These are phyloP conservation scores for Nissolia schottii DNA, from an alignment of 306 rosid genomes.

Conservation along the genomic window DNA sequence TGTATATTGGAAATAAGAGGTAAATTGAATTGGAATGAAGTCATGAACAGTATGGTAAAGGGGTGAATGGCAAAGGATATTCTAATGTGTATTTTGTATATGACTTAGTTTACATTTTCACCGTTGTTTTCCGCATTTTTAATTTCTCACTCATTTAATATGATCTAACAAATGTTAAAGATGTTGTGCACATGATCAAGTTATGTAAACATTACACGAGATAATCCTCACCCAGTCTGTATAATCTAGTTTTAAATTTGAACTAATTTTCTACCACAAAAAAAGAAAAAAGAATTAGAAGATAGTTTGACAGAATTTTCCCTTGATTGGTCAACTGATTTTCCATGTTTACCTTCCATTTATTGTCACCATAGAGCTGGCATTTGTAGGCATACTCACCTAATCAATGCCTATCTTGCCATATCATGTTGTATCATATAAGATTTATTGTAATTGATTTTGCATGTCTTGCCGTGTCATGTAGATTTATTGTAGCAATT, in stretches of 20 bases:
- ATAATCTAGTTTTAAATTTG: not conserved
- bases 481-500: no score
- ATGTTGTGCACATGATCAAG: not conserved
- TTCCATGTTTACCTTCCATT: constrained; percentile 13
- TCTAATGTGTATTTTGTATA: no score
- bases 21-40: not conserved
- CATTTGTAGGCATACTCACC: no score
- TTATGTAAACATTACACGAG: not conserved
- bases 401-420: no score
- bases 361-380: constrained; percentile 4
- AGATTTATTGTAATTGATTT: no score
- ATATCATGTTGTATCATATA: no score
- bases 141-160: no score
- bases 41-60: not conserved
- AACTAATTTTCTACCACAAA: constrained; percentile 13
- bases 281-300: not conserved
- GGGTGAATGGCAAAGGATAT: not conserved
- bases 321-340: constrained; percentile 12
- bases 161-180: no score
- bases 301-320: not conserved
- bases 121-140: no score
- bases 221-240: not conserved
- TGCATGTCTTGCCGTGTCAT: no score
- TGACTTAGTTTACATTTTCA: no score
- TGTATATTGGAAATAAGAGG: not conserved